phyloP scores from a whole-genome alignment of 805 yeast species.

The Myxozyma vanderwaltii region DNA sequence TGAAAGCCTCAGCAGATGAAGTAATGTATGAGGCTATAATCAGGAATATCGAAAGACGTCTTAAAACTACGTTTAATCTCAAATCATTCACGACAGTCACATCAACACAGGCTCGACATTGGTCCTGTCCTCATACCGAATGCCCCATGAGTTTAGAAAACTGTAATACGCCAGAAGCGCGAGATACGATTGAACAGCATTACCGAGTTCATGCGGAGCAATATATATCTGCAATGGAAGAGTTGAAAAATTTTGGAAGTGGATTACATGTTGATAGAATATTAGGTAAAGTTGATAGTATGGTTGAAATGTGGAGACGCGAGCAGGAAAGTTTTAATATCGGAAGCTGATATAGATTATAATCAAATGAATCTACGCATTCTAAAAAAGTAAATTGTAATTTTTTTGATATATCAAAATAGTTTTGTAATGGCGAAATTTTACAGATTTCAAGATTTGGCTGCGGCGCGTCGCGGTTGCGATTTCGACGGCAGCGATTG shows the following conservation, averaged over 20 bases:
- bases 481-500: neutral
- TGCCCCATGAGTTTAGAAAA: slow-evolving; percentile 16
- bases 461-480: slow-evolving; percentile 5
- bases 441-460: neutral
- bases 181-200: slow-evolving; percentile 25
- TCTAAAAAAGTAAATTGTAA: too few species aligned
- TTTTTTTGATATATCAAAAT: too few species aligned
- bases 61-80: slow-evolving; percentile 14
- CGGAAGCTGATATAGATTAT: too few species aligned
- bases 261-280: slow-evolving; percentile 19
- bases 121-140: slow-evolving; percentile 29
- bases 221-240: slow-evolving; percentile 26
- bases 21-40: slow-evolving; percentile 19
- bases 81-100: slow-evolving; percentile 1
- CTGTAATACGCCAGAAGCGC: slow-evolving; percentile 17
- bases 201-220: slow-evolving; percentile 26
- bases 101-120: neutral
- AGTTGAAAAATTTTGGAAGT: slow-evolving; percentile 4
- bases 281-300: slow-evolving; percentile 22
- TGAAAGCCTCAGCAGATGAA: slow-evolving; percentile 18
- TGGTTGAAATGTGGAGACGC: slow-evolving; percentile 19
- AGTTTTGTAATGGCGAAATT: too few species aligned
- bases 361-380: too few species aligned
- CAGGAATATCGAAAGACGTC: slow-evolving; percentile 16
- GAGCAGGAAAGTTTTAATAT: slow-evolving; percentile 1